Evolutionary conservation across 225 moss, liverwort and hornwort species (phyloP).

Genomic region (Bryum argenteum): DNA sequence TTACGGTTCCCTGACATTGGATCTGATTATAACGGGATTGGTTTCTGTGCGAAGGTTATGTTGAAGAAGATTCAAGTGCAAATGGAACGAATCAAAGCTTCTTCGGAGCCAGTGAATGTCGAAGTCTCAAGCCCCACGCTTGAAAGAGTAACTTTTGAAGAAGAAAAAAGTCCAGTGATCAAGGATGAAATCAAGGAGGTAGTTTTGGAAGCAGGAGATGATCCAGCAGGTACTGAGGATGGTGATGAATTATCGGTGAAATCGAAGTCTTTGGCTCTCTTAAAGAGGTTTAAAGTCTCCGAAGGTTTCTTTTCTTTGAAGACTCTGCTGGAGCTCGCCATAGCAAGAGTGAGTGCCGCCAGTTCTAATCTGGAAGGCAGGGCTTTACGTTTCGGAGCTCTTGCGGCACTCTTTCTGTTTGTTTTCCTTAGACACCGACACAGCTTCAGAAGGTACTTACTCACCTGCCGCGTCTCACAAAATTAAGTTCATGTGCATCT

Average conservation of each 20-base stretch:
- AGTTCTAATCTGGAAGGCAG: slow-evolving; percentile 45
- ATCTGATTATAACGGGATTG: too few species aligned
- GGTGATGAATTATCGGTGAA: slow-evolving; percentile 27
- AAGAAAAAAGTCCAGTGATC: slow-evolving; percentile 24
- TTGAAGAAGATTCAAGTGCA: slow-evolving; percentile 47
- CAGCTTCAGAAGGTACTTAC: slow-evolving; percentile 52
- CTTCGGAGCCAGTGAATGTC: slow-evolving; percentile 33
- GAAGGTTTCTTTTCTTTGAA: slow-evolving; percentile 64
- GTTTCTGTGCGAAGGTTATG: slow-evolving; percentile 34
- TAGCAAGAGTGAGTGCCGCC: slow-evolving; percentile 51
- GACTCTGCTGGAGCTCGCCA: slow-evolving; percentile 64
- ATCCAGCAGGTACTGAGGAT: neutral
- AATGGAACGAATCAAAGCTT: slow-evolving; percentile 33
- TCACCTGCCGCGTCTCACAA: neutral
- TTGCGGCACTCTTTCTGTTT: slow-evolving; percentile 57
- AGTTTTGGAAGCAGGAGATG: slow-evolving; percentile 24
- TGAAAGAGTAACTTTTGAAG: slow-evolving; percentile 24
- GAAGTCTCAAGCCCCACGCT: slow-evolving; percentile 19
- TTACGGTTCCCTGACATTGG: neutral
- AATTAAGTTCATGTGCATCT: too few species aligned
- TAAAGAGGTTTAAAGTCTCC: slow-evolving; percentile 55
- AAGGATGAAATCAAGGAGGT: slow-evolving; percentile 28
- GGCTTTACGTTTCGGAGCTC: slow-evolving; percentile 54
- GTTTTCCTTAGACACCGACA: slow-evolving; percentile 58
- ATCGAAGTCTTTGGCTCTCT: slow-evolving; percentile 40